Percentiles rank a stretch among this genome's conserved stretches.
phyloP scores from a whole-genome alignment of 495 filamentous ascomycete genomes.

The Oidiodendron maius region DNA sequence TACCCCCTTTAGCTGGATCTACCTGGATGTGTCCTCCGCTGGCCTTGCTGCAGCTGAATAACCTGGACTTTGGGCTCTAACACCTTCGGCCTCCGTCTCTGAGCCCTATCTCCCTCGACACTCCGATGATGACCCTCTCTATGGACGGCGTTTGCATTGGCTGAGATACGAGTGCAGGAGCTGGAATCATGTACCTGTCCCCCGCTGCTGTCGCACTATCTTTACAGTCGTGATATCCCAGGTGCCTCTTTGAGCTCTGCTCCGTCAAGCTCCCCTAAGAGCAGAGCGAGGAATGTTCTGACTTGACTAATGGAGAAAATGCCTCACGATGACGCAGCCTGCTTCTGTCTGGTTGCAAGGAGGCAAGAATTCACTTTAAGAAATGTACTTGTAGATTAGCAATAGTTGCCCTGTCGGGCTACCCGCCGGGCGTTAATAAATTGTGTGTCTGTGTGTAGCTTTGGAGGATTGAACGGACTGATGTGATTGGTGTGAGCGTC shows the following conservation, averaged over 20 bases:
- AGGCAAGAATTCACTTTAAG: no score
- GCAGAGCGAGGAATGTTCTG: not conserved
- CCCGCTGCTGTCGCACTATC: constrained; percentile 7
- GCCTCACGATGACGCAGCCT: constrained; percentile 8
- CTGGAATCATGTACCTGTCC: not conserved
- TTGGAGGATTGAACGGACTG: no score
- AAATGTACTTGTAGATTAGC: no score
- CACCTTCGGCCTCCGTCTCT: constrained; percentile 1
- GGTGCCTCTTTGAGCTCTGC: not conserved
- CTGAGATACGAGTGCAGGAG: constrained; percentile 9
- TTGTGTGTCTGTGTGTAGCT: no score
- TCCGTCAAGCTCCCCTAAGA: constrained; percentile 3
- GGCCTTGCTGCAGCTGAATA: constrained; percentile 3
- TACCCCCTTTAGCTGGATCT: no score
- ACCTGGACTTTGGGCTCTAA: not conserved
- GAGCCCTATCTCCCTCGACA: constrained; percentile 1
- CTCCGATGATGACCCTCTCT: constrained; percentile 3
- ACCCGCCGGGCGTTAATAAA: no score
- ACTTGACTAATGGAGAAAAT: constrained; percentile 6
- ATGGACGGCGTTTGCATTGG: constrained; percentile 5
- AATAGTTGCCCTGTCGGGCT: no score
- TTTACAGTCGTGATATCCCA: not conserved
- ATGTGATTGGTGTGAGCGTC: no score
- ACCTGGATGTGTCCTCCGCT: not conserved
- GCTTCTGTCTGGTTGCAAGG: no score